Conservation (phyloP, 768 basidiomycete species). For the Calocybe cyanea region DNA sequence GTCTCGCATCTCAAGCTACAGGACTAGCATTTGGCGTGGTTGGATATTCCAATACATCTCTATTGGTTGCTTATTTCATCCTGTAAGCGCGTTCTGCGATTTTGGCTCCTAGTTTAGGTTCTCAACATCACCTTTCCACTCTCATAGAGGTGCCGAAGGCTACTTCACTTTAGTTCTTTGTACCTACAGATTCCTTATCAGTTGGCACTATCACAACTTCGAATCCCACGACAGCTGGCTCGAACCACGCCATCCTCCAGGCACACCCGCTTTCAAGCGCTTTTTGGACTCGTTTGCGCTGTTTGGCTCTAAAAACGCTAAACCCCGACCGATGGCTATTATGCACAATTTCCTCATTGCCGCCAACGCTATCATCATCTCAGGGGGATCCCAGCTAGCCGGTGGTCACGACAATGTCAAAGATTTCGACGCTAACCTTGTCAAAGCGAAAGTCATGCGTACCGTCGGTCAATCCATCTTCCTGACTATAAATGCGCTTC, state of each 20-base stretch:
- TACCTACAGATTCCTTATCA: constrained; percentile 30
- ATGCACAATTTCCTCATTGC: constrained; percentile 27
- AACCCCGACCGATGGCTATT: constrained; percentile 24
- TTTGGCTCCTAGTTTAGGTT: background rate
- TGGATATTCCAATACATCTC: constrained; percentile 22
- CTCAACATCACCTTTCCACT: background rate
- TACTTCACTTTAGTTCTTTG: constrained; percentile 31
- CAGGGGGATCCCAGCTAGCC: constrained; percentile 28
- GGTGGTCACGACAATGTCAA: constrained; percentile 18
- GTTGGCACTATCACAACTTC: constrained; percentile 32
- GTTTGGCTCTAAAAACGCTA: constrained; percentile 14
- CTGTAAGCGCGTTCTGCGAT: constrained; percentile 12
- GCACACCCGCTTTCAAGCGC: constrained; percentile 13
- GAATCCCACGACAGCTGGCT: constrained; percentile 28
- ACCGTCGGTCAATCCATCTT: constrained; percentile 29
- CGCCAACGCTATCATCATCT: constrained; percentile 29
- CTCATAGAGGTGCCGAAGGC: constrained; percentile 23
- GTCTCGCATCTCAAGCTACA: constrained; percentile 31
- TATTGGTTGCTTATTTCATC: constrained; percentile 30
- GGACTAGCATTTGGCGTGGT: constrained; percentile 31
- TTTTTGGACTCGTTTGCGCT: constrained; percentile 23
- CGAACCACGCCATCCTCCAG: constrained; percentile 23
- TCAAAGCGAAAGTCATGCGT: constrained; percentile 25
- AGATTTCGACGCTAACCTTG: constrained; percentile 12
- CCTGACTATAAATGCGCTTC: constrained; percentile 24